These are phyloP conservation scores for Nannochloropsis salina DNA, from an alignment of 108 stramenopile species.

Conservation along the genomic window DNA sequence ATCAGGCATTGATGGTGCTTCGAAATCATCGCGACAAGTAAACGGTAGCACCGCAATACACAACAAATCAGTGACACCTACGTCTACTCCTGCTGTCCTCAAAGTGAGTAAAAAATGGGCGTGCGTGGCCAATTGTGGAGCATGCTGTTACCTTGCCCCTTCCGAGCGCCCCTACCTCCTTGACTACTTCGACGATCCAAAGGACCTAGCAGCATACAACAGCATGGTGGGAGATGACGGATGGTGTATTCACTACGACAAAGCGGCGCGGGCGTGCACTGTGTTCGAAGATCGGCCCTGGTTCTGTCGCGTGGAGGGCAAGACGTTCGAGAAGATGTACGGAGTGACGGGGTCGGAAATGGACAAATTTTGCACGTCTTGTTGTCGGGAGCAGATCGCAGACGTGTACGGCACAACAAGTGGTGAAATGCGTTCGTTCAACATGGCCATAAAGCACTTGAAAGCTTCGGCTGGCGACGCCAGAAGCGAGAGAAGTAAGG, in stretches of 20 bases:
- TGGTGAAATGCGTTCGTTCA: background rate
- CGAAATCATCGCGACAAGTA: too few species aligned
- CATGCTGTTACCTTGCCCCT: slow-evolving; percentile 44
- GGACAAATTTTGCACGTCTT: slow-evolving; percentile 41
- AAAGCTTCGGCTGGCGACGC: background rate
- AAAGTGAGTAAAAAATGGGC: slow-evolving; percentile 46
- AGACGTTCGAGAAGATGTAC: slow-evolving; percentile 45
- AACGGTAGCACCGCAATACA: too few species aligned
- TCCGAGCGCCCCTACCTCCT: slow-evolving; percentile 40
- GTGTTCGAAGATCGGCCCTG: slow-evolving; percentile 38
- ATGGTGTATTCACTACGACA: slow-evolving; percentile 46
- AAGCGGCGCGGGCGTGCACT: slow-evolving; percentile 45
- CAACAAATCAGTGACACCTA: background rate
- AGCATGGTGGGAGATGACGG: slow-evolving; percentile 36
- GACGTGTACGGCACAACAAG: slow-evolving; percentile 38
- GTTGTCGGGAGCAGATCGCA: slow-evolving; percentile 45
- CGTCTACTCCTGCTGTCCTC: slow-evolving; percentile 18
- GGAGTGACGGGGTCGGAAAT: slow-evolving; percentile 39
- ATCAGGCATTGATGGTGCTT: too few species aligned
- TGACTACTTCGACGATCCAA: slow-evolving; percentile 21
- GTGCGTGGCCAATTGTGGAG: slow-evolving; percentile 41
- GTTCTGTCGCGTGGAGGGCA: slow-evolving; percentile 42
- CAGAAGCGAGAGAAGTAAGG: background rate
- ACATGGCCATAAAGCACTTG: background rate
- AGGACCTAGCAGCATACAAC: slow-evolving; percentile 35